These are phyloP conservation scores for Irpex lacteus DNA, from an alignment of 1,284 basidiomycete genomes.

Conservation along the genomic window DNA sequence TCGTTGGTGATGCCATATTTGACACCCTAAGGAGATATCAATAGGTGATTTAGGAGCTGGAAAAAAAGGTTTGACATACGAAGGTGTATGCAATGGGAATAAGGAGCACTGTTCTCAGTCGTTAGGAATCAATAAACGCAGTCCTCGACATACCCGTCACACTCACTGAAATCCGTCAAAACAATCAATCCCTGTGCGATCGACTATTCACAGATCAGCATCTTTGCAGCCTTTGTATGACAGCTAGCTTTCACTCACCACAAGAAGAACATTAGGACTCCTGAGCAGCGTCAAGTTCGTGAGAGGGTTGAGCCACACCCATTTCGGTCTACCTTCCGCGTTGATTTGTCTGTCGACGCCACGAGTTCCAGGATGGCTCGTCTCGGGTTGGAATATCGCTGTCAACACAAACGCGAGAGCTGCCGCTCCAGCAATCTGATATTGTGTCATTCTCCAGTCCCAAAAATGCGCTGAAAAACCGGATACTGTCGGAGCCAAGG, in stretches of 20 bases:
- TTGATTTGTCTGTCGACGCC: slow-evolving; percentile 24
- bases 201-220: slow-evolving; percentile 28
- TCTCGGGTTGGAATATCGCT: slow-evolving; percentile 52
- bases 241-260: slow-evolving; percentile 37
- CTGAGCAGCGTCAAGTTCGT: slow-evolving; percentile 47
- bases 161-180: slow-evolving; percentile 42
- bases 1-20: slow-evolving; percentile 59
- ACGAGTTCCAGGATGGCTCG: slow-evolving; percentile 47
- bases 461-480: slow-evolving; percentile 50
- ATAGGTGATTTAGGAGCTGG: background rate
- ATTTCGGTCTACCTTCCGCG: slow-evolving; percentile 24
- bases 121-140: background rate
- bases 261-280: slow-evolving; percentile 54
- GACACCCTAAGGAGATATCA: slow-evolving; percentile 46
- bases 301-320: slow-evolving; percentile 61
- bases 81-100: slow-evolving; percentile 40
- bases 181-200: slow-evolving; percentile 37
- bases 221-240: background rate
- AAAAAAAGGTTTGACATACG: slow-evolving; percentile 30
- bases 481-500: slow-evolving; percentile 33
- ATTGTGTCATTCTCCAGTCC: slow-evolving; percentile 73
- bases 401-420: slow-evolving; percentile 53
- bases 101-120: slow-evolving; percentile 29
- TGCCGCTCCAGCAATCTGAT: slow-evolving; percentile 36
- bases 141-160: background rate